These are phyloP conservation scores for Russula brevipes DNA, from an alignment of 768 basidiomycete species.

Conservation along the genomic window DNA sequence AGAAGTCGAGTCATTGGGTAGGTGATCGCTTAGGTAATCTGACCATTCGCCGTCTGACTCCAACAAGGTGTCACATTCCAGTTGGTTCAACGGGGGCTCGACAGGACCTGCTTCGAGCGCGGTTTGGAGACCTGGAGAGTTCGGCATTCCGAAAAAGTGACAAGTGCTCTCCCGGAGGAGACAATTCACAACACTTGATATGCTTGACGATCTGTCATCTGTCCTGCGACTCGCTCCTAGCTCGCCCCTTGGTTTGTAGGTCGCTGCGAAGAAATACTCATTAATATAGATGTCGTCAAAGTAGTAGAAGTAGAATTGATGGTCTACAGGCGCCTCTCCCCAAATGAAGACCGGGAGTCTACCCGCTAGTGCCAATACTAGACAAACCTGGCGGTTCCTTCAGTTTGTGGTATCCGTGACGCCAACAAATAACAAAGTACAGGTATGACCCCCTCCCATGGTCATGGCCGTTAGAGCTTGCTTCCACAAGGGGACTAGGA, in stretches of 20 bases:
- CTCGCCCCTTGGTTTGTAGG: neutral
- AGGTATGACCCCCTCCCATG: too few species aligned
- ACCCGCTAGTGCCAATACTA: too few species aligned
- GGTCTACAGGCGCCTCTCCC: neutral
- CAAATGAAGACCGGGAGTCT: too few species aligned
- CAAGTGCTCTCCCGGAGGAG: neutral
- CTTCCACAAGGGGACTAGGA: too few species aligned
- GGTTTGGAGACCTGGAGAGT: constrained; percentile 70
- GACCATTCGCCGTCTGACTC: neutral
- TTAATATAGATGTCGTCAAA: too few species aligned
- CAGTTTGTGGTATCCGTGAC: too few species aligned
- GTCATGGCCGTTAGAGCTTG: too few species aligned
- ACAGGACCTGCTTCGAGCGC: constrained; percentile 56
- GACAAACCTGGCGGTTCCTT: too few species aligned
- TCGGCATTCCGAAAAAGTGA: constrained; percentile 32
- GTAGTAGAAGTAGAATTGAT: neutral
- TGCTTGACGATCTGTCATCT: neutral
- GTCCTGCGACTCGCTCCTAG: neutral
- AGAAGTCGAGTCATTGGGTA: constrained; percentile 39
- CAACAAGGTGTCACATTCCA: constrained; percentile 72
- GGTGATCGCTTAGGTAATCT: constrained; percentile 2
- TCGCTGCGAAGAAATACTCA: neutral
- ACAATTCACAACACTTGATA: neutral
- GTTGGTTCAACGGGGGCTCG: constrained; percentile 60
- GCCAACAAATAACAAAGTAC: too few species aligned